phyloP scores from a whole-genome alignment of 1,139 yeast genomes.

The Taphrina pruni region DNA sequence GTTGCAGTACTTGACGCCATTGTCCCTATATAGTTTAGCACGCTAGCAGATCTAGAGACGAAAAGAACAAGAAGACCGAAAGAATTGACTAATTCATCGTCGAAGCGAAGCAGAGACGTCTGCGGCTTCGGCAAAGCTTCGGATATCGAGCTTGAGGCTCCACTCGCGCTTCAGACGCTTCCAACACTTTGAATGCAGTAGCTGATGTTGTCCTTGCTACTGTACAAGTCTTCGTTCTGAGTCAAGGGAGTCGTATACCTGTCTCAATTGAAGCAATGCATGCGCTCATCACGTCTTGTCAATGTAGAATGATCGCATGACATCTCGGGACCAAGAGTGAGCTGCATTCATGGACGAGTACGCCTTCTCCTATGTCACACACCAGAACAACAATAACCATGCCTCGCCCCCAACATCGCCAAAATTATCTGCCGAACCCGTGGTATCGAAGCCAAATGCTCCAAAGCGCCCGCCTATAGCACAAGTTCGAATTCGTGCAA shows the following conservation, averaged over 20 bases:
- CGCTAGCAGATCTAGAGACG: not conserved
- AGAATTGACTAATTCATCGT: no score
- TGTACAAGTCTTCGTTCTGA: no score
- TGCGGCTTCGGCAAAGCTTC: not conserved
- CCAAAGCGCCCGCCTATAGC: constrained; percentile 21
- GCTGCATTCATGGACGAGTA: constrained; percentile 33
- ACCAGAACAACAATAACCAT: not conserved
- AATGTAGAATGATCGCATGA: no score
- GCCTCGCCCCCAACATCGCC: constrained; percentile 14
- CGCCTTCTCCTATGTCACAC: constrained; percentile 31
- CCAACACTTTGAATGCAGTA: not conserved
- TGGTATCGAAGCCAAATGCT: constrained; percentile 2
- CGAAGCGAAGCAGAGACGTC: not conserved
- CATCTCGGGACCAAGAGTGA: no score
- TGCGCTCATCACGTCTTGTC: no score
- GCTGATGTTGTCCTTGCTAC: no score
- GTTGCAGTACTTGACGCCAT: not conserved
- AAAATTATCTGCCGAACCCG: not conserved
- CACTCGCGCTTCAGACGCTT: not conserved
- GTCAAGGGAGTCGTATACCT: no score
- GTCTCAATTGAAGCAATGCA: not conserved
- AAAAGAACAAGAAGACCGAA: no score
- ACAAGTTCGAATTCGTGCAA: constrained; percentile 13
- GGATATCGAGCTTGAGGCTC: not conserved
- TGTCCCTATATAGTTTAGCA: not conserved